Percentiles rank a stretch among this genome's conserved stretches.
Evolutionary conservation across 139 green algal genomes (phyloP).

Genomic region (Chlamydomonas sp.): DNA sequence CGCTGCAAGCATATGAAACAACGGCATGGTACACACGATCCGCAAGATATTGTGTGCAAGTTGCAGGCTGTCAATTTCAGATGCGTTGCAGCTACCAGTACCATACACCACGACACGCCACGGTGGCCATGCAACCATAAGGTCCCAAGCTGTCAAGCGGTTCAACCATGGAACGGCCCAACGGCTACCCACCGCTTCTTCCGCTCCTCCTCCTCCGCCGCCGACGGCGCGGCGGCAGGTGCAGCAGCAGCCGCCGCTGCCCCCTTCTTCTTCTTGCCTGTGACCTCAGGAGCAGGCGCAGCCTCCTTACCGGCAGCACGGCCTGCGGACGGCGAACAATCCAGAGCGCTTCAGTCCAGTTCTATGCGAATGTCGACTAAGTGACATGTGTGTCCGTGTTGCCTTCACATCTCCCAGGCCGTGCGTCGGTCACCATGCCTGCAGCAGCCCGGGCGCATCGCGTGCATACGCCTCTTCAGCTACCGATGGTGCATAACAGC

Average conservation of each 20-base stretch:
- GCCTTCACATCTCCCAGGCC: background rate
- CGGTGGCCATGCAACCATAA: background rate
- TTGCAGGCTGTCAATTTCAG: background rate
- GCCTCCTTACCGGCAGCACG: background rate
- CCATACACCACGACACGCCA: background rate
- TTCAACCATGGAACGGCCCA: background rate
- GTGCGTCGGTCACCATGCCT: background rate
- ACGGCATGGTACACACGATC: background rate
- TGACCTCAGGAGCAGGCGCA: background rate
- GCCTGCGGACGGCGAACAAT: background rate
- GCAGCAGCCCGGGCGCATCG: background rate
- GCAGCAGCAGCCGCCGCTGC: too few relatives aligned
- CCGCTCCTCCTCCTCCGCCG: too few relatives aligned
- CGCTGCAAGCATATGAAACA: background rate
- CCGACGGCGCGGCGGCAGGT: too few relatives aligned
- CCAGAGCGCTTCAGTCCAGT: too few relatives aligned
- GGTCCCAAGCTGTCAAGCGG: background rate
- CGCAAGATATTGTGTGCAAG: background rate
- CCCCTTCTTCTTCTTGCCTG: background rate
- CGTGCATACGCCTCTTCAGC: background rate
- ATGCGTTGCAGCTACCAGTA: background rate
- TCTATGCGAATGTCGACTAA: too few relatives aligned
- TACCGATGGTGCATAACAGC: background rate
- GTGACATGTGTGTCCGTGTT: background rate
- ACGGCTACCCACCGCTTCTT: too few relatives aligned